phyloP scores from a whole-genome alignment of 192 early-diverging fungal genomes.

The Mortierella hygrophila region DNA sequence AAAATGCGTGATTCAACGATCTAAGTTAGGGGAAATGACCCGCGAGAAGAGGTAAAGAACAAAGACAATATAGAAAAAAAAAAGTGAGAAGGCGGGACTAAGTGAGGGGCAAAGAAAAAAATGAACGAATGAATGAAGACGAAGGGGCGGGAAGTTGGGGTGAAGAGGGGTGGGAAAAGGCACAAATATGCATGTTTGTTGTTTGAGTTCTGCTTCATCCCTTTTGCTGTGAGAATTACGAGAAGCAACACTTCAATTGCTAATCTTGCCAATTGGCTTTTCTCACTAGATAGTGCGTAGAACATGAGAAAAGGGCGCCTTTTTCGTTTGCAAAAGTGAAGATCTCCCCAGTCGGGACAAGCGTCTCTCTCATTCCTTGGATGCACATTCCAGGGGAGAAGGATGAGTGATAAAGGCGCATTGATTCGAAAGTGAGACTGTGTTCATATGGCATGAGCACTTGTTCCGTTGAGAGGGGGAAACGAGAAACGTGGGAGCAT shows the following conservation, averaged over 20 bases:
- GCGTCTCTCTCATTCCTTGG: not conserved
- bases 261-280: not conserved
- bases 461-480: not conserved
- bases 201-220: not conserved
- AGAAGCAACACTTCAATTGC: not conserved
- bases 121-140: not conserved
- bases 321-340: too few species aligned
- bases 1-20: not conserved
- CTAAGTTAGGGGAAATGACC: too few species aligned
- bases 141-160: not conserved
- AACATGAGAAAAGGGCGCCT: not conserved
- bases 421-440: not conserved
- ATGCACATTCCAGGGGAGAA: not conserved
- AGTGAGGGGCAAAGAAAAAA: not conserved
- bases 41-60: not conserved
- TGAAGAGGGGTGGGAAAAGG: slow-evolving; percentile 6
- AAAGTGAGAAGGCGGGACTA: too few species aligned
- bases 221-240: not conserved
- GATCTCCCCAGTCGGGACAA: not conserved
- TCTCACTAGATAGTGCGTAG: not conserved
- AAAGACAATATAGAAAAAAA: not conserved
- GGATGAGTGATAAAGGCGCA: not conserved
- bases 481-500: not conserved
- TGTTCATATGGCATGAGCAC: not conserved
- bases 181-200: not conserved